phyloP scores from a whole-genome alignment of 202 grass and related monocot species.

The Panicum hallii region DNA sequence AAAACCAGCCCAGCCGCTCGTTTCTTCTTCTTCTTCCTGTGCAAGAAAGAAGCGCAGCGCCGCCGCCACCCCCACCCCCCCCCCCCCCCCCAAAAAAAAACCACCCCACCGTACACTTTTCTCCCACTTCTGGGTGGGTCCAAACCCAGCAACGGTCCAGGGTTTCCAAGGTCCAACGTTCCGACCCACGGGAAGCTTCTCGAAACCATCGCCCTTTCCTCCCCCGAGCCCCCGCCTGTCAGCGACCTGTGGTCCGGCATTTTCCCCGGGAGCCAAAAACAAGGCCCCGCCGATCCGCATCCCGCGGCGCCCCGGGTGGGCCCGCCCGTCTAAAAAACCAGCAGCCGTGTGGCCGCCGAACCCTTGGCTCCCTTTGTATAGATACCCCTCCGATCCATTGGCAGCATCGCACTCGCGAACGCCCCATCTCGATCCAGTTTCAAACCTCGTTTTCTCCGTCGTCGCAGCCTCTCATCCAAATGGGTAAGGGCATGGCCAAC shows the following conservation, averaged over 20 bases:
- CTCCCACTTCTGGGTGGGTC: conserved; percentile 22
- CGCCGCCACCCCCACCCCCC: too few species aligned
- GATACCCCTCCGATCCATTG: conserved; percentile 2
- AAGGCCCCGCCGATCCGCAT: neutral
- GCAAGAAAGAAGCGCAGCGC: conserved; percentile 30
- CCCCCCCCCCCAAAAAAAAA: too few species aligned
- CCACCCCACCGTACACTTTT: neutral
- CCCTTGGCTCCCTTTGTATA: neutral
- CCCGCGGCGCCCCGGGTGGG: conserved; percentile 1
- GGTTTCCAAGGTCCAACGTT: conserved; percentile 20
- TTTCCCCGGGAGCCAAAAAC: neutral
- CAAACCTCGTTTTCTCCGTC: conserved; percentile 38
- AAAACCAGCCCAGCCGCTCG: neutral
- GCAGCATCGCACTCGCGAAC: conserved; percentile 18
- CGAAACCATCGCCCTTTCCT: conserved; percentile 31
- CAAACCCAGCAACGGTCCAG: conserved; percentile 50
- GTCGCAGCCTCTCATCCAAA: neutral
- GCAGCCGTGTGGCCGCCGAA: neutral
- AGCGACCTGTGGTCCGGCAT: neutral
- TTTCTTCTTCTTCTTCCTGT: conserved; percentile 35
- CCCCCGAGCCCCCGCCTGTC: neutral
- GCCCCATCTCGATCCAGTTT: conserved; percentile 1
- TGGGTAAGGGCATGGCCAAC: conserved; percentile 45
- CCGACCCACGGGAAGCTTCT: conserved; percentile 48
- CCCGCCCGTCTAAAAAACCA: neutral